A percentile compares a stretch with the other conserved stretches of the same genome.
Evolutionary conservation across 2,329 filamentous ascomycete genomes (phyloP).

Genomic region (Fusarium sp.): DNA sequence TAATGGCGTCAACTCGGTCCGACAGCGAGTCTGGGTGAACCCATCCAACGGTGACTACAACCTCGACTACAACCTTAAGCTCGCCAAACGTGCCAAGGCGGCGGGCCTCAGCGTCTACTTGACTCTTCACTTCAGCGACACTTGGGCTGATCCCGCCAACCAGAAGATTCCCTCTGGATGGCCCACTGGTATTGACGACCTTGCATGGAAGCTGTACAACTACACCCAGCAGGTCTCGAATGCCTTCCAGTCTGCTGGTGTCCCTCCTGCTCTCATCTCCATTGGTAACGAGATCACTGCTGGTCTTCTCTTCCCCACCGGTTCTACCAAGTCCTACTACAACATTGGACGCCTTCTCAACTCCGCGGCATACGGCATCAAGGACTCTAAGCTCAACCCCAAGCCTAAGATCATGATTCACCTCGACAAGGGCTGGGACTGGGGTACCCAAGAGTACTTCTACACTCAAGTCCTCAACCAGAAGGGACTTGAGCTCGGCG

Average conservation of each 20-base stretch:
- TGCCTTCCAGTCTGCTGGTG: slow-evolving; percentile 68
- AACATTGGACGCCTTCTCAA: slow-evolving; percentile 77
- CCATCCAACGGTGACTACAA: slow-evolving; percentile 75
- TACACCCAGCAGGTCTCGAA: slow-evolving; percentile 77
- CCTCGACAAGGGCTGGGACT: slow-evolving; percentile 82
- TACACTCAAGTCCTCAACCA: slow-evolving; percentile 70
- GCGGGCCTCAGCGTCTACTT: slow-evolving; percentile 74
- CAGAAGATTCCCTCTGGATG: slow-evolving; percentile 76
- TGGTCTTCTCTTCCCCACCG: slow-evolving; percentile 76
- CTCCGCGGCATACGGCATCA: slow-evolving; percentile 75
- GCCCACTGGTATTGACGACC: slow-evolving; percentile 70
- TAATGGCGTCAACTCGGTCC: slow-evolving; percentile 77
- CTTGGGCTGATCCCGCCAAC: slow-evolving; percentile 77
- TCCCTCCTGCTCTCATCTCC: slow-evolving; percentile 74
- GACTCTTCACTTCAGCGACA: slow-evolving; percentile 78
- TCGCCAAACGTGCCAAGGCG: slow-evolving; percentile 75
- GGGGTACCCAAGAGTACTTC: slow-evolving; percentile 75
- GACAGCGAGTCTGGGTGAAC: slow-evolving; percentile 81
- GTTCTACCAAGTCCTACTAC: slow-evolving; percentile 66
- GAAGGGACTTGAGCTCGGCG: slow-evolving; percentile 65
- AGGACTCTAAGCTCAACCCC: slow-evolving; percentile 69
- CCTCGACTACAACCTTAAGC: slow-evolving; percentile 77
- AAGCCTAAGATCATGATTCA: slow-evolving; percentile 81
- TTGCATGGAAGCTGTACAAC: slow-evolving; percentile 76
- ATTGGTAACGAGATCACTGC: slow-evolving; percentile 82